These are phyloP conservation scores for Iris macrosiphon DNA, from an alignment of 106 monocot species.

Conservation along the genomic window DNA sequence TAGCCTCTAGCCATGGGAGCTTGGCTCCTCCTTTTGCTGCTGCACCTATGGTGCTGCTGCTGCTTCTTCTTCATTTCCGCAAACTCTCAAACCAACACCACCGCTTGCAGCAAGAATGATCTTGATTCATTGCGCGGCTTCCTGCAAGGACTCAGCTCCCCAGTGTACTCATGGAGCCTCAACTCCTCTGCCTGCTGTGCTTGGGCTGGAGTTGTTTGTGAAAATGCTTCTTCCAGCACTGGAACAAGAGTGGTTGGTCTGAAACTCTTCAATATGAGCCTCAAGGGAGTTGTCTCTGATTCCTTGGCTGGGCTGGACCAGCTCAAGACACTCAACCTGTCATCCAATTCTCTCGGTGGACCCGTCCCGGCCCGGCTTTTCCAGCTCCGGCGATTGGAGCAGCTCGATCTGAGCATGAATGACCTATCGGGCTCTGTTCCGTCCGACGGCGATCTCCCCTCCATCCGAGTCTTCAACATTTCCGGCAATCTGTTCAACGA, in stretches of 20 bases:
- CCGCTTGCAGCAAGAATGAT: constrained; percentile 23
- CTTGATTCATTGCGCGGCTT: constrained; percentile 18
- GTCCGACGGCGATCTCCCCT: constrained; percentile 19
- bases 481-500: constrained; percentile 59
- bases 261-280: constrained; percentile 36
- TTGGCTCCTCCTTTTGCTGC: constrained; percentile 1
- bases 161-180: constrained; percentile 16
- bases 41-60: constrained; percentile 9
- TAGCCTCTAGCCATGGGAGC: neutral
- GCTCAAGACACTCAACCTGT: constrained; percentile 44
- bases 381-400: constrained; percentile 27
- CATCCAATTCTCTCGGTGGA: constrained; percentile 50
- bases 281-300: constrained; percentile 36
- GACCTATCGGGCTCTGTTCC: constrained; percentile 40
- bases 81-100: neutral
- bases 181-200: constrained; percentile 27
- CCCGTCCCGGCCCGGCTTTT: constrained; percentile 37
- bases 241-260: constrained; percentile 43
- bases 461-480: constrained; percentile 54
- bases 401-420: constrained; percentile 67
- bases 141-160: constrained; percentile 7
- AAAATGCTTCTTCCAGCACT: neutral
- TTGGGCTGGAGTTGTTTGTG: constrained; percentile 37
- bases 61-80: neutral
- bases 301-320: constrained; percentile 47